phyloP scores from a whole-genome alignment of 2,329 filamentous ascomycete species.

The Cladophialophora psammophila region DNA sequence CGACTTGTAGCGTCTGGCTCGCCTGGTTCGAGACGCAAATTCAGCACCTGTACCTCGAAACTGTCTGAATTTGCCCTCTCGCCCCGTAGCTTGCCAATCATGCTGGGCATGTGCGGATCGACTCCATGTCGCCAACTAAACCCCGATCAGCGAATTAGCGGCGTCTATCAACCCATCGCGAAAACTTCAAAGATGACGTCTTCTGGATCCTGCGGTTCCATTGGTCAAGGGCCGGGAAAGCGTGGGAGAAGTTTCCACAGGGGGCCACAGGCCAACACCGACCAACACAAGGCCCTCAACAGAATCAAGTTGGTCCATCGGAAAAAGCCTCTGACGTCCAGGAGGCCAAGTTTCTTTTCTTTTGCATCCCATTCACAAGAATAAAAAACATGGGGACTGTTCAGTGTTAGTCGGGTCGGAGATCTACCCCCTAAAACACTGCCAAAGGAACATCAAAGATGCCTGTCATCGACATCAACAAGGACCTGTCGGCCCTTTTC shows the following conservation, averaged over 20 bases:
- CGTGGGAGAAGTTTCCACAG: slow-evolving; percentile 15
- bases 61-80: neutral
- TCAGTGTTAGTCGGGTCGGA: neutral
- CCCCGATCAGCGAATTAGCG: slow-evolving; percentile 9
- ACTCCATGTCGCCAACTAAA: neutral
- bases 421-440: neutral
- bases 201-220: slow-evolving; percentile 3
- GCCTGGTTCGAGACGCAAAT: neutral
- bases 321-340: neutral
- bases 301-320: slow-evolving; percentile 2
- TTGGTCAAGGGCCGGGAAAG: slow-evolving; percentile 6
- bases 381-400: slow-evolving; percentile 2
- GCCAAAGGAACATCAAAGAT: slow-evolving; percentile 50
- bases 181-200: slow-evolving; percentile 20
- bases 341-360: slow-evolving; percentile 3
- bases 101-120: slow-evolving; percentile 2
- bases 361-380: neutral
- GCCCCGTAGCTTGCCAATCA: neutral
- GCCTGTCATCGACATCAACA: slow-evolving; percentile 72
- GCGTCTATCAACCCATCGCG: slow-evolving; percentile 5
- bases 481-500: slow-evolving; percentile 77
- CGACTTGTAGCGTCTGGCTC: too few relatives aligned
- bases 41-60: neutral
- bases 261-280: too few relatives aligned
- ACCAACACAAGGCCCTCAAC: slow-evolving; percentile 2